These are phyloP conservation scores for Tetragonia tetragonoides DNA, from an alignment of 148 eudicot genomes.

Conservation along the genomic window DNA sequence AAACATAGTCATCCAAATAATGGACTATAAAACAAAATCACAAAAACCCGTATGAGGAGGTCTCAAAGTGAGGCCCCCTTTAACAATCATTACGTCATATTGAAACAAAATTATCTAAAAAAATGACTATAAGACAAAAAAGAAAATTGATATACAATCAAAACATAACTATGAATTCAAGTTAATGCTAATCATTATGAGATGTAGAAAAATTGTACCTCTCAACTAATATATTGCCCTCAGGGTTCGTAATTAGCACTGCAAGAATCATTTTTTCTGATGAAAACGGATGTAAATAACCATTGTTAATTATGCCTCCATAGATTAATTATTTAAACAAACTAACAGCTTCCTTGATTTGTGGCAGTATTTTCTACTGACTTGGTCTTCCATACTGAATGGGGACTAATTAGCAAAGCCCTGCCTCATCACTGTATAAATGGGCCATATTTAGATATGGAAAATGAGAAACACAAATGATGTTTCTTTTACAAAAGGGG, in stretches of 20 bases:
- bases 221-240: conserved; percentile 30
- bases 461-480: background rate
- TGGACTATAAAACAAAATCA: no score
- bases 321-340: background rate
- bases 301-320: background rate
- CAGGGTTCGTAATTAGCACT: conserved; percentile 24
- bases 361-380: background rate
- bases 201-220: conserved; percentile 4
- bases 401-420: no score
- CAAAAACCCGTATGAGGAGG: no score
- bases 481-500: no score
- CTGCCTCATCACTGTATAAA: background rate
- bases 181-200: background rate
- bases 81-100: no score
- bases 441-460: background rate
- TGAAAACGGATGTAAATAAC: background rate
- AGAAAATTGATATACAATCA: no score
- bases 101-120: no score
- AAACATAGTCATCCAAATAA: no score
- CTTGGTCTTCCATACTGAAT: background rate
- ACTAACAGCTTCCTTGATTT: conserved; percentile 1
- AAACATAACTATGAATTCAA: no score
- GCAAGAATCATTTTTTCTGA: conserved; percentile 25
- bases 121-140: no score
- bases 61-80: no score